phyloP scores from a whole-genome alignment of 129 eudicot species.

The Kitagawia praeruptora region DNA sequence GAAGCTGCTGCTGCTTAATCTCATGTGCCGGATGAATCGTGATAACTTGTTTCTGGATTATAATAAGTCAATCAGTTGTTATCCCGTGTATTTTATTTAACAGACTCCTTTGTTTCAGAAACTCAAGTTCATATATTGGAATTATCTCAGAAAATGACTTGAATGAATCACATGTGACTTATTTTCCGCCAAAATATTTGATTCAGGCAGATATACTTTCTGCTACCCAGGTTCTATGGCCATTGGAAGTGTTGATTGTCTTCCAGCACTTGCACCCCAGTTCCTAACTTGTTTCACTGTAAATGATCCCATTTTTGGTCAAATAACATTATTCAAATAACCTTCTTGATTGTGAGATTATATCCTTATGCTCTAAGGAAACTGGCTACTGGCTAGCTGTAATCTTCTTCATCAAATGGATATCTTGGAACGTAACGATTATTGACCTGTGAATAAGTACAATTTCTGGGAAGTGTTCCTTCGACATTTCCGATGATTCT shows the following conservation, averaged over 20 bases:
- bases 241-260: background rate
- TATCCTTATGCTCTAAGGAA: background rate
- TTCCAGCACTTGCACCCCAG: too few relatives aligned
- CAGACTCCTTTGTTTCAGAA: background rate
- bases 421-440: conserved; percentile 64
- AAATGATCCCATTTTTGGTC: too few relatives aligned
- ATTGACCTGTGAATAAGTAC: conserved; percentile 65
- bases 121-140: conserved; percentile 3
- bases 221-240: background rate
- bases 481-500: conserved; percentile 82
- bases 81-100: background rate
- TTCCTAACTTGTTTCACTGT: too few relatives aligned
- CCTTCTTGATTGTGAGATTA: too few relatives aligned
- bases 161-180: background rate
- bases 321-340: too few relatives aligned
- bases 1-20: conserved; percentile 36
- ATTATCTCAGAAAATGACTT: conserved; percentile 5
- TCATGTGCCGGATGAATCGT: background rate
- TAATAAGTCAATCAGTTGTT: background rate
- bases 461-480: conserved; percentile 73
- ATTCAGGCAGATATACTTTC: background rate
- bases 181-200: background rate
- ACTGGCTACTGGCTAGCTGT: too few relatives aligned
- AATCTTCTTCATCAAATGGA: conserved; percentile 42
- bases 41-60: background rate